phyloP scores from a whole-genome alignment of 441 rosid genomes.

The Erysimum pusillum region DNA sequence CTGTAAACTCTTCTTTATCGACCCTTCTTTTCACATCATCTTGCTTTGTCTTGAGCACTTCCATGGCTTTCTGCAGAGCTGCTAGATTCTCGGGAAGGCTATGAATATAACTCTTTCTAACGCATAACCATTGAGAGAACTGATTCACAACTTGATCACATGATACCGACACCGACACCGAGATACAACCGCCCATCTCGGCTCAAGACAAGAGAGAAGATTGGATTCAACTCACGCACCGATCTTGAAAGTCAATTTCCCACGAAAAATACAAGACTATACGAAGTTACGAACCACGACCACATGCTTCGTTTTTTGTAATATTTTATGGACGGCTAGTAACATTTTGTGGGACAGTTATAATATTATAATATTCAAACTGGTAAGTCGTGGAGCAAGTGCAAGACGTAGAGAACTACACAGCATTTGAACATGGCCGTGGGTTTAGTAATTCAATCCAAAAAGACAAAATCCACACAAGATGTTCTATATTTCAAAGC shows the following conservation, averaged over 20 bases:
- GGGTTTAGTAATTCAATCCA: no score
- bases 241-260: not conserved
- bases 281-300: not conserved
- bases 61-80: not conserved
- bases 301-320: not conserved
- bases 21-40: conserved; percentile 8
- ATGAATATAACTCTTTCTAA: not conserved
- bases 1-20: not conserved
- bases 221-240: not conserved
- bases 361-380: no score
- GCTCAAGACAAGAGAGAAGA: not conserved
- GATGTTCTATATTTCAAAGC: no score
- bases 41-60: not conserved
- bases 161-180: conserved; percentile 1
- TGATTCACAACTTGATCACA: not conserved
- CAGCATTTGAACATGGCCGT: no score
- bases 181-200: conserved; percentile 12
- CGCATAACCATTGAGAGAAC: conserved; percentile 12
- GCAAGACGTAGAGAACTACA: no score
- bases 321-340: not conserved
- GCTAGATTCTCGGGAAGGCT: not conserved
- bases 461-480: no score
- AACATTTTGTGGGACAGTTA: no score
- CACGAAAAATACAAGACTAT: not conserved
- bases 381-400: no score